A percentile compares a stretch with the other conserved stretches of the same genome.
Conservation (phyloP, 2,329 filamentous ascomycete species). For the Orbilia javanica region DNA sequence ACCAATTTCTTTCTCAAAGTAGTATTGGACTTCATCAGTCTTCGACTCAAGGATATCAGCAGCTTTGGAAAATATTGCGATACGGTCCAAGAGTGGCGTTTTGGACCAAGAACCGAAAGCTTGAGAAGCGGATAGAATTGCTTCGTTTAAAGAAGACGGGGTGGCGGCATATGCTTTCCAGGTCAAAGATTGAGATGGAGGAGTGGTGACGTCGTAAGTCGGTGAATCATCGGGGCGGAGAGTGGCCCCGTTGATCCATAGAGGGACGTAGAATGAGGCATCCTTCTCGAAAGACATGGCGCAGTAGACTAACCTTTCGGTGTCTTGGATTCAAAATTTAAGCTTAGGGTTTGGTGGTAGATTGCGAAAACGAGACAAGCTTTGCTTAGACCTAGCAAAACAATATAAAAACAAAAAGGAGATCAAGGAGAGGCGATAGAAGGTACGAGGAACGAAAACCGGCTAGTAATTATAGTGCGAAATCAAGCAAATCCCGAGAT, state of each 20-base stretch:
- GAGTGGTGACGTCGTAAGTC: slow-evolving; percentile 43
- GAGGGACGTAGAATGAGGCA: slow-evolving; percentile 49
- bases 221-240: slow-evolving; percentile 26
- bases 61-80: slow-evolving; percentile 78
- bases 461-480: neutral
- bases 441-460: slow-evolving; percentile 4
- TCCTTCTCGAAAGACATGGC: slow-evolving; percentile 53
- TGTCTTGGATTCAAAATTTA: neutral
- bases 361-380: slow-evolving; percentile 1
- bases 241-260: slow-evolving; percentile 47
- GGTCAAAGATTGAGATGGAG: slow-evolving; percentile 36
- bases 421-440: neutral
- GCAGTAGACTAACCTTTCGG: neutral
- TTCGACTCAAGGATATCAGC: slow-evolving; percentile 74
- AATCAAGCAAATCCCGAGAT: slow-evolving; percentile 4
- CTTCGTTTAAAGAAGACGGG: slow-evolving; percentile 70
- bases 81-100: slow-evolving; percentile 72
- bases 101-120: slow-evolving; percentile 79
- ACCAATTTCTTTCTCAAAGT: slow-evolving; percentile 74
- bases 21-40: slow-evolving; percentile 72
- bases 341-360: neutral
- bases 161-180: slow-evolving; percentile 72
- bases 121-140: slow-evolving; percentile 73
- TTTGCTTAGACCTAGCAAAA: slow-evolving; percentile 14
- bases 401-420: neutral